Percentiles rank a stretch among this genome's conserved stretches.
phyloP scores from a whole-genome alignment of 305 asterid genomes.

The Fraxinus angustifolia region DNA sequence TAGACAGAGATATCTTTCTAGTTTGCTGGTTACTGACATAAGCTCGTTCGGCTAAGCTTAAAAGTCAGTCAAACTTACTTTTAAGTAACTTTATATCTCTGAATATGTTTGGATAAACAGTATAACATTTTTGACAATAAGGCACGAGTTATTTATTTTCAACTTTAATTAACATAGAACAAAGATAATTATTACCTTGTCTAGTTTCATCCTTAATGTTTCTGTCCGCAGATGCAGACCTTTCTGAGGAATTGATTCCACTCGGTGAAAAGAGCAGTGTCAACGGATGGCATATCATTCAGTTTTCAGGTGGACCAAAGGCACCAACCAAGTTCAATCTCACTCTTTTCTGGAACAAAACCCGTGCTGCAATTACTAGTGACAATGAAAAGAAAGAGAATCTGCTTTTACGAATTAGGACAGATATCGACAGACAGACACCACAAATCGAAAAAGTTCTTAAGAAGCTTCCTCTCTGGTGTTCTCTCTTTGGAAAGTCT shows the following conservation, averaged over 20 bases:
- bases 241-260: constrained; percentile 55
- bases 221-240: constrained; percentile 40
- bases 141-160: not conserved
- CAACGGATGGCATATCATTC: constrained; percentile 89
- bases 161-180: not conserved
- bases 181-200: not conserved
- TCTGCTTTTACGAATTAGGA: constrained; percentile 61
- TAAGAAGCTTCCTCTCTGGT: constrained; percentile 78
- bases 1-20: not conserved
- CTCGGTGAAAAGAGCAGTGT: constrained; percentile 50
- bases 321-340: constrained; percentile 68
- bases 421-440: constrained; percentile 65
- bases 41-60: not conserved
- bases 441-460: constrained; percentile 46
- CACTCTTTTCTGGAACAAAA: constrained; percentile 52
- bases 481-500: constrained; percentile 87
- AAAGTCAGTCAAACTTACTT: not conserved
- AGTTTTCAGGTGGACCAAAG: constrained; percentile 80
- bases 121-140: not conserved
- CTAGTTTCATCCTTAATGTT: not conserved
- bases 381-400: constrained; percentile 21
- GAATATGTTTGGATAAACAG: not conserved
- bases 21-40: not conserved
- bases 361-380: constrained; percentile 18
- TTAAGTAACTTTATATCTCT: not conserved